Base-by-base conservation (phyloP, 148 eudicot species). In the Cornus suecica region DNA sequence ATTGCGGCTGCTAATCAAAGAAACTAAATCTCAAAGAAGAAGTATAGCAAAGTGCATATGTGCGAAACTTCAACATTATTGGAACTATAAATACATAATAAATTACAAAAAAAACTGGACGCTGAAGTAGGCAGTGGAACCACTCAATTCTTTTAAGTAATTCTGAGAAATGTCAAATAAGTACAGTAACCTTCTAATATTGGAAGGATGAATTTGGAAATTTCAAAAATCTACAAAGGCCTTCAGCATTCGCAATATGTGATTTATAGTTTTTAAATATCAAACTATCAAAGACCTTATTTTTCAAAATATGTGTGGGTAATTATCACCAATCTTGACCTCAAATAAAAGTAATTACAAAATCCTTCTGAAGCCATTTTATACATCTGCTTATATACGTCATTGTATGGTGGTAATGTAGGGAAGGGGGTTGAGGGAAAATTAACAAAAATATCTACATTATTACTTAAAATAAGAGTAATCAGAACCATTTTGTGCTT, bases 1-100 rank as follows among this genome's bases (percentile, higher is more conserved):
- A 87, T 34, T 85, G 89, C 37, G 87, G 86, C 92, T 88, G 84
- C 68, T 68, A 73, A 67, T 32, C 45, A 34, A 34, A 11, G 70
- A 32, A 20, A 2, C 8, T 20, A 48, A 48, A 58, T 58, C 62
- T 5, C 22, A 58, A 2, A 22, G 25, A 48, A 48, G 15, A 16
- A 48, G 1, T 11, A 48, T 11, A 48, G 18, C 51, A 45, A 45
- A 8, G 10, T 45, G 10, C 51, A 8, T 45, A 37, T 37, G 42
- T 4, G 42, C 42, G 9, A 37, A 37, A 37, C 42, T 37, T 37
- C 42, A 37, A 37, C 42, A 37, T 20, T 52, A 52, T 52, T 52
- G 58, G 58, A 52, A 52, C 58, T 22, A 14, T 14, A 14, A 52
- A 14, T 52, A 52, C 8, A 51, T 13, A 56, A 51, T 13, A 56